A percentile compares a stretch with the other conserved stretches of the same genome.
These are phyloP conservation scores for Luvunga scandens DNA, from an alignment of 345 rosid genomes.

Conservation along the genomic window DNA sequence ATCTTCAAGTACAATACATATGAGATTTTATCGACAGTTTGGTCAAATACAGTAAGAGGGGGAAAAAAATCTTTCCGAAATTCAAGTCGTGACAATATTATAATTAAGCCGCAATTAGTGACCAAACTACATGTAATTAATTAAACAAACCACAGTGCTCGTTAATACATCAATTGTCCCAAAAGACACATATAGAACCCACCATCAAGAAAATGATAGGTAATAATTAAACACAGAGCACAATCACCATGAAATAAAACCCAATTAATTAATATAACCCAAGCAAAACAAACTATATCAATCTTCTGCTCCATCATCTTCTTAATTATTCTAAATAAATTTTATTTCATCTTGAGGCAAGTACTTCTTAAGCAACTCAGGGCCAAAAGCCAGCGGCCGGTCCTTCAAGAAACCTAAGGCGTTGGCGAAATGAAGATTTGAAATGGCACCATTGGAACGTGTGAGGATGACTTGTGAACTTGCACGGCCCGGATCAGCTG, in stretches of 20 bases:
- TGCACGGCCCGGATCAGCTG: conserved; percentile 40
- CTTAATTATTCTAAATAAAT: neutral
- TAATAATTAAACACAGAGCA: neutral
- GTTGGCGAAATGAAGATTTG: conserved; percentile 54
- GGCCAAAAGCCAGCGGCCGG: conserved; percentile 38
- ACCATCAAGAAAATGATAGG: neutral
- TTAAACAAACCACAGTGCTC: neutral
- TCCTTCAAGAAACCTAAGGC: conserved; percentile 60
- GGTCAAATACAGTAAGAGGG: neutral
- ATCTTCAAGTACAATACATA: too few species aligned
- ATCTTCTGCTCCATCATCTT: neutral
- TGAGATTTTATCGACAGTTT: too few species aligned
- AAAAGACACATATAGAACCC: neutral
- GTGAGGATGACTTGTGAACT: conserved; percentile 58
- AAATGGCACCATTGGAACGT: conserved; percentile 52
- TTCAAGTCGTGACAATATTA: neutral
- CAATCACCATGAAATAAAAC: neutral
- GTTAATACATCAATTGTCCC: neutral
- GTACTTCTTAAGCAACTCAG: conserved; percentile 36
- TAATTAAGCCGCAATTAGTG: neutral
- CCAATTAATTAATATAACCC: neutral
- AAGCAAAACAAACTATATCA: neutral
- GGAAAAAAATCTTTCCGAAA: too few species aligned
- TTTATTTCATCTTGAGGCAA: conserved; percentile 29
- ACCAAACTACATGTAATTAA: neutral